Evolutionary conservation across 805 yeast species (phyloP).

Genomic region (Schwanniomyces yamadae): DNA sequence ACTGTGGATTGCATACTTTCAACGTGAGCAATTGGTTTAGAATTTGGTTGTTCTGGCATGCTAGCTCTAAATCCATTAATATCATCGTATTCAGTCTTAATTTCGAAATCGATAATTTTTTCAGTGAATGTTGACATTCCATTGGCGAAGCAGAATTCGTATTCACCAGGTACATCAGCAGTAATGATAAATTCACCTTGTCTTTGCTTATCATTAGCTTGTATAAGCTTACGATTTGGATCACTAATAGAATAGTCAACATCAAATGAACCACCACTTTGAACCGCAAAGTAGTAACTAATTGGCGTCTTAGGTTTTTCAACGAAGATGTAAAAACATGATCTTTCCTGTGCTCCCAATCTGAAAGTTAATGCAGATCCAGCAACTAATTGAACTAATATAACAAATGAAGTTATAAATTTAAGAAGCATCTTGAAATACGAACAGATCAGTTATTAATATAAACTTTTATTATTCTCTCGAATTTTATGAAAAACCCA

Average conservation of each 20-base stretch:
- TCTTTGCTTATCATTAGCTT: constrained; percentile 58
- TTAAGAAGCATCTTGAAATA: constrained; percentile 12
- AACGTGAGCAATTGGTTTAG: constrained; percentile 51
- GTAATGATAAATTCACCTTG: constrained; percentile 78
- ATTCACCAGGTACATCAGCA: constrained; percentile 72
- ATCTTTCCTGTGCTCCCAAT: constrained; percentile 70
- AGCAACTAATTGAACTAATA: constrained; percentile 29
- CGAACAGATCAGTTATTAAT: too few relatives aligned
- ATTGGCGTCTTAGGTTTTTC: constrained; percentile 57
- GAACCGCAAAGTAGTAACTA: constrained; percentile 81
- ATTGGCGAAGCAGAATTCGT: constrained; percentile 82
- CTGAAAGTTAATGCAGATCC: constrained; percentile 69
- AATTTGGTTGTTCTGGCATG: constrained; percentile 54
- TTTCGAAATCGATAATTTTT: constrained; percentile 82
- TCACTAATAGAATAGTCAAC: constrained; percentile 65
- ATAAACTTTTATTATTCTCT: too few relatives aligned
- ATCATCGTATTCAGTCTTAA: constrained; percentile 49
- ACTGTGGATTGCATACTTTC: constrained; percentile 54
- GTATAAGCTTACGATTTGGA: constrained; percentile 56
- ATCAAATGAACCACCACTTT: constrained; percentile 77
- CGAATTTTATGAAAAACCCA: constrained; percentile 5
- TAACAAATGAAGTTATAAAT: constrained; percentile 16
- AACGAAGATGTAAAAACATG: constrained; percentile 73
- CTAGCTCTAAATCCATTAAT: constrained; percentile 50
- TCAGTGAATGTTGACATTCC: constrained; percentile 80